A percentile compares a stretch with the other conserved stretches of the same genome.
Evolutionary conservation across 305 asterid genomes (phyloP).

Genomic region (Solanum aculeatissimum): DNA sequence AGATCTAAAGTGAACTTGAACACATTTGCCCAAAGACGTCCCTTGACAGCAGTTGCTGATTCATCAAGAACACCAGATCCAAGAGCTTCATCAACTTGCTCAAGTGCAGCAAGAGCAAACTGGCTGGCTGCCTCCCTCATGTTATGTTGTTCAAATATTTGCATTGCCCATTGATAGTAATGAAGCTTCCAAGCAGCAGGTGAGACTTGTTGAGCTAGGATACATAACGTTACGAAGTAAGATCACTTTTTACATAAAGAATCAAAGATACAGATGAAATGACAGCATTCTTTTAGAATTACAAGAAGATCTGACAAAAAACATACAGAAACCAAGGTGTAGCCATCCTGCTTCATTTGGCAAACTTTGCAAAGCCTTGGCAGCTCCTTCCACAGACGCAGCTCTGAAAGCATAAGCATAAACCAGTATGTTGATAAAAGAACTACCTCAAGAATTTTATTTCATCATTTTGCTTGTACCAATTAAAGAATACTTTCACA

Average conservation of each 20-base stretch:
- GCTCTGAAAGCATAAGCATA: slow-evolving; percentile 44
- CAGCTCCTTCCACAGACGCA: slow-evolving; percentile 78
- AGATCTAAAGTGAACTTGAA: slow-evolving; percentile 77
- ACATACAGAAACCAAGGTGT: slow-evolving; percentile 68
- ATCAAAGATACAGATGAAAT: slow-evolving; percentile 2
- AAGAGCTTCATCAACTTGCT: slow-evolving; percentile 94
- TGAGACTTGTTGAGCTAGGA: slow-evolving; percentile 49
- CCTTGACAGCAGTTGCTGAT: slow-evolving; percentile 57
- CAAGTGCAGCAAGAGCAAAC: slow-evolving; percentile 90
- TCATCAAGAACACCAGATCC: slow-evolving; percentile 37
- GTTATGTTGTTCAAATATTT: slow-evolving; percentile 80
- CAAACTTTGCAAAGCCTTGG: slow-evolving; percentile 63
- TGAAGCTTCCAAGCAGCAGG: slow-evolving; percentile 79
- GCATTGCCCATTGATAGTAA: slow-evolving; percentile 98
- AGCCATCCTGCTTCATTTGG: slow-evolving; percentile 78
- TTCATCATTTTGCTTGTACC: background rate
- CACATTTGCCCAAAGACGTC: slow-evolving; percentile 91
- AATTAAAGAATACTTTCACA: background rate
- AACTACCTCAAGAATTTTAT: background rate
- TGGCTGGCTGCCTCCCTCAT: slow-evolving; percentile 85
- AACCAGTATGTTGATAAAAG: background rate
- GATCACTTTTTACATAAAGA: background rate
- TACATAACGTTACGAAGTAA: background rate
- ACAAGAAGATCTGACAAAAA: background rate
- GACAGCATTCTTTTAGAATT: background rate